Evolutionary conservation across 352 stramenopile genomes (phyloP).

Genomic region (Phytophthora pisi): DNA sequence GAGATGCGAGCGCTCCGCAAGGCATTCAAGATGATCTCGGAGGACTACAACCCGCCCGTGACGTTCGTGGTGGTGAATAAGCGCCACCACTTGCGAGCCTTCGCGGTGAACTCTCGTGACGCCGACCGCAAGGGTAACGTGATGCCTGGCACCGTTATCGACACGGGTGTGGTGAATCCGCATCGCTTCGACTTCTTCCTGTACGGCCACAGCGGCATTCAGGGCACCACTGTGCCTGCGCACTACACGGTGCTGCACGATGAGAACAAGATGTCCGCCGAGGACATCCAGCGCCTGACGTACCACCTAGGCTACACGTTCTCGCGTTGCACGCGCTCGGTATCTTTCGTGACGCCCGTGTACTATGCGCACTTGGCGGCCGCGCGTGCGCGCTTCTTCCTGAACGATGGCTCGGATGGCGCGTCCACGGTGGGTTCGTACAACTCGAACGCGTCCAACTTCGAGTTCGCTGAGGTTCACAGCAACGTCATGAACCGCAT

Average conservation of each 20-base stretch:
- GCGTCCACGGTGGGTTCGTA: slow-evolving; percentile 48
- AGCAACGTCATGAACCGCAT: slow-evolving; percentile 59
- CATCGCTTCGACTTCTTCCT: slow-evolving; percentile 89
- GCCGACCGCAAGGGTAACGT: slow-evolving; percentile 73
- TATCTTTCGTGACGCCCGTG: slow-evolving; percentile 81
- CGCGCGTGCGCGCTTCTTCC: slow-evolving; percentile 82
- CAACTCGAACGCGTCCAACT: slow-evolving; percentile 57
- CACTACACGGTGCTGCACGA: slow-evolving; percentile 87
- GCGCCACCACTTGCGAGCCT: slow-evolving; percentile 84
- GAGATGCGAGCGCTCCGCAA: slow-evolving; percentile 83
- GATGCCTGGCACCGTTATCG: slow-evolving; percentile 74
- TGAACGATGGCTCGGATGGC: slow-evolving; percentile 64
- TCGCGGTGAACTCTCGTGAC: slow-evolving; percentile 42
- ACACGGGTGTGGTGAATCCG: slow-evolving; percentile 80
- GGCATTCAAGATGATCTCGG: slow-evolving; percentile 63
- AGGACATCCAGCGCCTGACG: slow-evolving; percentile 68
- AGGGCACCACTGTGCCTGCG: slow-evolving; percentile 79
- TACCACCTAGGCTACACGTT: slow-evolving; percentile 86
- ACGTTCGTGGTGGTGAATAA: slow-evolving; percentile 90
- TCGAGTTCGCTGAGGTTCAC: slow-evolving; percentile 64
- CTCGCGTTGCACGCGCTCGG: slow-evolving; percentile 79
- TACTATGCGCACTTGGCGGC: slow-evolving; percentile 89
- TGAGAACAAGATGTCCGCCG: slow-evolving; percentile 62
- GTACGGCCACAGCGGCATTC: slow-evolving; percentile 80
- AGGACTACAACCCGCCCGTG: slow-evolving; percentile 69